Base-by-base conservation (phyloP, 2,329 filamentous ascomycete genomes). In the Ophiocordyceps polyrhachis-furcata region DNA sequence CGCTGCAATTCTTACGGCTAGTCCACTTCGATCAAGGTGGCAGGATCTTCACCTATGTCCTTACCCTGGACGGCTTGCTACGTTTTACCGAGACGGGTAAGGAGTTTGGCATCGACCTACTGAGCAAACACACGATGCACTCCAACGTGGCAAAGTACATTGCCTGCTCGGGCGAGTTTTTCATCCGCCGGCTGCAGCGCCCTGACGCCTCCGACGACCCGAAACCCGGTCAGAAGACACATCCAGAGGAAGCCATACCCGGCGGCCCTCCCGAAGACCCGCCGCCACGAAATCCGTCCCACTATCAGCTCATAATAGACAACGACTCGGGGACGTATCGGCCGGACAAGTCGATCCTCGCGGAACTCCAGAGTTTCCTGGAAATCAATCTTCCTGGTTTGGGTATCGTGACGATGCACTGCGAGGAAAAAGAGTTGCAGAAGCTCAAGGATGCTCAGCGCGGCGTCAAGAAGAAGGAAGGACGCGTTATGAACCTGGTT, bases 101-200 rank as follows among this genome's bases (percentile, higher is more conserved):
- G 54, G 88, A 95, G 55, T 95, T 95, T 48, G 86, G 88, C 44
- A 86, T 96, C 54, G 89, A 95, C 62, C 69, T 95, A 60, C 64
- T 96, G 54, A 87, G 81, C 60, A 96, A 96, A 60, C 89, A 96
- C 61, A 93, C 86, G 38, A 94, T 96, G 86, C 89, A 96, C 64
- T 89, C 84, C 51, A 81, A 95, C 59, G 88, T 94, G 1, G 83
- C 79, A 32, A 82, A 84, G 2, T 94, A 94, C 59, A 85, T 95
- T 50, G 89, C 88, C 20, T 95, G 80, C 58, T 86, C 83, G 1
- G 89, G 89, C 40, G 89, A 96, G 57, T 96, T 96, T 61, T 91
- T 95, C 59, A 73, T 96, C 49, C 76, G 86, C 14, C 74, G 82
- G 3, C 68, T 84, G 23, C 61, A 70, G 44, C 66, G 68, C 14